Evolutionary conservation across 345 rosid species (phyloP), one percentile per base, ranked within the genome.

Genomic region (Melaleuca alternifolia): DNA sequence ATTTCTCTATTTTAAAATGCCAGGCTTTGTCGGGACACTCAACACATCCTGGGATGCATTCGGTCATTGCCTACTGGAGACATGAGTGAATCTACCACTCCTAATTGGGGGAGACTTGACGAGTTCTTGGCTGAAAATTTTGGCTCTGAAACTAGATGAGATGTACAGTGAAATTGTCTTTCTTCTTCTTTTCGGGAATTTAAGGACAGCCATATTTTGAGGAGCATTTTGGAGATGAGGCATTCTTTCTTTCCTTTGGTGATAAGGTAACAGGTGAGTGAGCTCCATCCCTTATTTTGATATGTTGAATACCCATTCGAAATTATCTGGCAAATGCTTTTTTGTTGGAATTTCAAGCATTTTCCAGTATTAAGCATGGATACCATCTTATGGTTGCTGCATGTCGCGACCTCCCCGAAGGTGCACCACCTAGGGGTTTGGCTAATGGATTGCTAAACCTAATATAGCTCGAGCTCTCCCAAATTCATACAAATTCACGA

Each of bases 31-130:
- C 92, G 94, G 84, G 99, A 98, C 89, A 84, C 94, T 12, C 92
- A 89, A 85, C 98, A 93, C 89, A 96, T 98, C 85, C 96, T 97
- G 88, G 94, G 91, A 89, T 96, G 99, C 93, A 95, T 96, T 83
- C 94, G 98, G 86, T 95, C 96, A 9, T 91, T 97, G 84, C 99
- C 99, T 87, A 90, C 98, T 21, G 98, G 93, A 88, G 90, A 88
- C 88, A 85, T 75, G 84, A 89, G 88, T 85, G 79, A 87, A 82
- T 93, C 95, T 8, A 89, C 46, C 51, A 86, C 91, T 85, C 93
- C 94, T 79, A 95, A 97, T 83, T 93, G 97, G 97, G 99, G 99
- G 54, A 89, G 93, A 54, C 97, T 97, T 59, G 99, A 97, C 88
- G 99, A 95, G 89, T 94, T 94, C 87, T 91, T 92, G 90, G 94